These are phyloP conservation scores for Xylariaceae sp. DNA, from an alignment of 2,329 filamentous ascomycete genomes.

Conservation along the genomic window DNA sequence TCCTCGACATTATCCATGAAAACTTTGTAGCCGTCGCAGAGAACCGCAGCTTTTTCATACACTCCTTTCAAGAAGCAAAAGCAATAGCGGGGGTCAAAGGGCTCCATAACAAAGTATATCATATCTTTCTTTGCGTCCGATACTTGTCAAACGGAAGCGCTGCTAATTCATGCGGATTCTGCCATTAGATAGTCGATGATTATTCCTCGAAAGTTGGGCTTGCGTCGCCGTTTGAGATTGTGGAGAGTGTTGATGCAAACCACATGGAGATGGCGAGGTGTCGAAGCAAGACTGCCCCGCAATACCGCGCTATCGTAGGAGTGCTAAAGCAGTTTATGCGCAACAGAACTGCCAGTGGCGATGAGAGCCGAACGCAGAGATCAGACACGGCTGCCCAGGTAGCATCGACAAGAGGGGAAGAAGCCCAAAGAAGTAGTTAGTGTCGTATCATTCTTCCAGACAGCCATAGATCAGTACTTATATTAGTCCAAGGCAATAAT, in stretches of 20 bases:
- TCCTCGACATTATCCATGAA: slow-evolving; percentile 38
- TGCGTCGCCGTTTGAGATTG: slow-evolving; percentile 31
- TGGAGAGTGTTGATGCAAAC: slow-evolving; percentile 39
- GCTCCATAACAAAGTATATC: slow-evolving; percentile 32
- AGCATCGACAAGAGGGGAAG: not conserved
- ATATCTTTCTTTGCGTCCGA: not conserved
- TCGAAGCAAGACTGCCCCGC: slow-evolving; percentile 26
- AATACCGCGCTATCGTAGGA: slow-evolving; percentile 30
- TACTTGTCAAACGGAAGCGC: not conserved
- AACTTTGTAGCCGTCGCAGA: slow-evolving; percentile 31
- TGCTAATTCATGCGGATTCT: slow-evolving; percentile 3
- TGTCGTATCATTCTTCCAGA: not conserved
- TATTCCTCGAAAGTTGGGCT: slow-evolving; percentile 40
- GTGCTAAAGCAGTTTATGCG: slow-evolving; percentile 29
- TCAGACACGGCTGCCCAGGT: not conserved
- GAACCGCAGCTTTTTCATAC: slow-evolving; percentile 31
- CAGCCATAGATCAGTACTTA: not conserved
- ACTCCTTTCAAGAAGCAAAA: slow-evolving; percentile 39
- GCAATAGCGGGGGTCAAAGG: slow-evolving; percentile 35
- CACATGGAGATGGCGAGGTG: slow-evolving; percentile 39
- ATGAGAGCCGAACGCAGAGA: not conserved
- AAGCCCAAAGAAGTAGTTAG: not conserved
- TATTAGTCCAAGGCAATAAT: not conserved
- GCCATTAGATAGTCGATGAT: slow-evolving; percentile 35
- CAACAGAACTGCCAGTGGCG: not conserved